Percentiles rank a stretch among this genome's conserved stretches.
Evolutionary conservation across 108 stramenopile genomes (phyloP).

Genomic region (Conticribra weissflogii): DNA sequence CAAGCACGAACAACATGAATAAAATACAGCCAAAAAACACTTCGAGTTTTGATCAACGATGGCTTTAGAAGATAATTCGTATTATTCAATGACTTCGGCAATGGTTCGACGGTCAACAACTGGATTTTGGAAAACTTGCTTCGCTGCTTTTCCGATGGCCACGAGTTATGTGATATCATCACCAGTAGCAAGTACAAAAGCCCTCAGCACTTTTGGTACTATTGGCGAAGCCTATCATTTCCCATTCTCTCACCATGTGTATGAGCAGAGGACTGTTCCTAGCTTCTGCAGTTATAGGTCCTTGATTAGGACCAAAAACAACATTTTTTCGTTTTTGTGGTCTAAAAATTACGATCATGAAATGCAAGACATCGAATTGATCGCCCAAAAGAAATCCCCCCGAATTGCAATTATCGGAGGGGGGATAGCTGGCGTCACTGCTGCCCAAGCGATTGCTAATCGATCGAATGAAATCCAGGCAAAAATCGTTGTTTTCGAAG

Average conservation of each 20-base stretch:
- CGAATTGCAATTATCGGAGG: not conserved
- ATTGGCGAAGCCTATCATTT: not conserved
- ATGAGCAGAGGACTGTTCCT: not conserved
- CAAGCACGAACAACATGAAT: not conserved
- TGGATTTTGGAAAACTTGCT: constrained; percentile 26
- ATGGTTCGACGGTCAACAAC: not conserved
- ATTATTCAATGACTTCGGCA: not conserved
- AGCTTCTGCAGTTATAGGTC: not conserved
- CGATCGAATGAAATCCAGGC: constrained; percentile 4
- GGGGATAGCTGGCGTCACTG: constrained; percentile 34
- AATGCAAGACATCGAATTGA: not conserved
- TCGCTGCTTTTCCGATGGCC: constrained; percentile 29
- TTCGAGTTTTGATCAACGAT: not conserved
- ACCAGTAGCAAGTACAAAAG: not conserved
- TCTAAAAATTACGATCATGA: not conserved
- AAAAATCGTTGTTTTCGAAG: constrained; percentile 50
- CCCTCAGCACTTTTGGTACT: not conserved
- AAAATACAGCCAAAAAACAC: not conserved
- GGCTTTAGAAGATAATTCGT: not conserved
- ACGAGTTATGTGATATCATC: not conserved
- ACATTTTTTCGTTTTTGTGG: not conserved
- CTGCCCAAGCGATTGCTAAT: constrained; percentile 36
- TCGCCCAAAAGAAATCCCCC: not conserved
- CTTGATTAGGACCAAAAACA: not conserved
- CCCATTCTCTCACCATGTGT: not conserved